Percentiles rank a stretch among this genome's conserved stretches.
phyloP scores from a whole-genome alignment of 495 filamentous ascomycete genomes.

The Lasiosphaeria miniovina region DNA sequence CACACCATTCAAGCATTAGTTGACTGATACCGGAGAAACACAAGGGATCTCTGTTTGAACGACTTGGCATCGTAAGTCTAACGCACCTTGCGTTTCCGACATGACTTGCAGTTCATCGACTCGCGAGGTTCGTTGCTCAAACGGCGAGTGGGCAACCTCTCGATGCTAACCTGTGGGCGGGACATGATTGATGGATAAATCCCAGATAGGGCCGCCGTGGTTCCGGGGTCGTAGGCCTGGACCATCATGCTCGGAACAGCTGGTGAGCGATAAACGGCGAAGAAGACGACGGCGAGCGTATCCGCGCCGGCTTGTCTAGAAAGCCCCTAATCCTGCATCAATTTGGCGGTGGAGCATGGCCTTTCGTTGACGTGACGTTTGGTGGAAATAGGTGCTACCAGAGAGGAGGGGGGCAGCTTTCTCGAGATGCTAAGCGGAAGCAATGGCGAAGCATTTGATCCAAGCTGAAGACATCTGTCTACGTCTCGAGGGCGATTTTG shows the following conservation, averaged over 20 bases:
- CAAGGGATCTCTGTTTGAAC: not conserved
- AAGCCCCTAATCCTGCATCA: constrained; percentile 12
- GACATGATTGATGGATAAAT: constrained; percentile 53
- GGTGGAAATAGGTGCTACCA: too few relatives aligned
- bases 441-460: too few relatives aligned
- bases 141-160: constrained; percentile 71
- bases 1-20: constrained; percentile 13
- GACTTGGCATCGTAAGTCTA: not conserved
- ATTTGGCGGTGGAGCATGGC: constrained; percentile 14
- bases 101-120: constrained; percentile 93
- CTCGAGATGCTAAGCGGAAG: too few relatives aligned
- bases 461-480: too few relatives aligned
- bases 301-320: not conserved
- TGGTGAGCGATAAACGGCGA: constrained; percentile 2
- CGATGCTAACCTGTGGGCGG: constrained; percentile 80
- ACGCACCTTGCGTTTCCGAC: constrained; percentile 78
- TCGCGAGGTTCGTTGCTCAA: constrained; percentile 74
- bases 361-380: not conserved
- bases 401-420: too few relatives aligned
- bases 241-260: constrained; percentile 20
- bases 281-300: not conserved
- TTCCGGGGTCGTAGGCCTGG: constrained; percentile 24
- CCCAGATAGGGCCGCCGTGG: constrained; percentile 28
- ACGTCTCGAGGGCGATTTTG: too few relatives aligned
- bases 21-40: not conserved